Conservation (phyloP, 257 asterid genomes). For the Rhazya stricta region DNA sequence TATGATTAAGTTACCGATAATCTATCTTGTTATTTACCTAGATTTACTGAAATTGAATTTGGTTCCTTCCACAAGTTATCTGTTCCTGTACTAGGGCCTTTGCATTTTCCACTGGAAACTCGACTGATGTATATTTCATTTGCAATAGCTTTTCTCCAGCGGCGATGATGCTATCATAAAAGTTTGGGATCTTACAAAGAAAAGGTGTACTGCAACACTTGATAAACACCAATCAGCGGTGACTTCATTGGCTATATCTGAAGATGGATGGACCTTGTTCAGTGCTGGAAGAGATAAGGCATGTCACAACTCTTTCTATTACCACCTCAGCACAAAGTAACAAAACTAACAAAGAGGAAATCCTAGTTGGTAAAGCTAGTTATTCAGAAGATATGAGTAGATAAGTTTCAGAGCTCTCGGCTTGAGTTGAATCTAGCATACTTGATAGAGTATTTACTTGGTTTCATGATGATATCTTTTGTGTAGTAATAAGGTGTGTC, state of each 20-base stretch:
- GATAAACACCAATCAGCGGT: conserved; percentile 85
- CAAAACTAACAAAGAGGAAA: not conserved
- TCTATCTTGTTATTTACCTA: not conserved
- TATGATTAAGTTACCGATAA: not conserved
- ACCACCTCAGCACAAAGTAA: not conserved
- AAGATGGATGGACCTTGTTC: conserved; percentile 86
- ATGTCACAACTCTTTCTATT: not conserved
- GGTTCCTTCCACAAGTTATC: not conserved
- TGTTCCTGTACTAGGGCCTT: not conserved
- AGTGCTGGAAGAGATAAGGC: conserved; percentile 97
- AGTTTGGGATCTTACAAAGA: conserved; percentile 77
- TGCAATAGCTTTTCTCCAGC: conserved; percentile 72
- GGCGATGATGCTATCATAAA: conserved; percentile 74
- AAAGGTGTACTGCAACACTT: conserved; percentile 66
- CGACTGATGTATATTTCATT: conserved; percentile 4
- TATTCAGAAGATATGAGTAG: not conserved
- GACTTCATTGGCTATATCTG: conserved; percentile 82
- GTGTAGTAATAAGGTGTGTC: not conserved
- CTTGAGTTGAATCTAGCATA: not conserved
- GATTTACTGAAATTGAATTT: not conserved
- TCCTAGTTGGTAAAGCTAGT: not conserved
- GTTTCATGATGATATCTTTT: no score
- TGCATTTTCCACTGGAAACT: not conserved
- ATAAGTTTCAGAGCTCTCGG: not conserved
- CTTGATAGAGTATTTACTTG: not conserved